phyloP scores from a whole-genome alignment of 768 basidiomycete species.

The Strobilomyces dryophilus region DNA sequence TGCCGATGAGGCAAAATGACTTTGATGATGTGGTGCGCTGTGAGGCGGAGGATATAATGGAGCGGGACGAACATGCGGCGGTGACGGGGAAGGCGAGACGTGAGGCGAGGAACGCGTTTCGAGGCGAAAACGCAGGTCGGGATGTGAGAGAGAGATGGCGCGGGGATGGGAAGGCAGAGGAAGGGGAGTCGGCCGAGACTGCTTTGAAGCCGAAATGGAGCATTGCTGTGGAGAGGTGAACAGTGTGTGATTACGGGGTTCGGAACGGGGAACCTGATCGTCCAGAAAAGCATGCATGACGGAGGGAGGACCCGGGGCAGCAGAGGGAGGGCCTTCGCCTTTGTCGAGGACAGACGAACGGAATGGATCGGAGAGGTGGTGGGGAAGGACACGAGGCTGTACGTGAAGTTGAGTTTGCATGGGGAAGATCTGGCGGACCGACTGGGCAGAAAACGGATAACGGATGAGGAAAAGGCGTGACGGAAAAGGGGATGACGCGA shows the following conservation, averaged over 20 bases:
- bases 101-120: slow-evolving; percentile 1
- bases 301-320: slow-evolving; percentile 28
- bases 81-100: slow-evolving; percentile 43
- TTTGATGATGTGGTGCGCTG: slow-evolving; percentile 41
- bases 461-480: slow-evolving; percentile 10
- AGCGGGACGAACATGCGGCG: slow-evolving; percentile 36
- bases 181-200: slow-evolving; percentile 19
- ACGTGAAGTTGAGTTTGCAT: slow-evolving; percentile 28
- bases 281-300: slow-evolving; percentile 28
- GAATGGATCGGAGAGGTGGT: slow-evolving; percentile 26
- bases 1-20: slow-evolving; percentile 41
- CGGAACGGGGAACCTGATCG: slow-evolving; percentile 32
- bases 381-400: slow-evolving; percentile 17
- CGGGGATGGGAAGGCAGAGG: slow-evolving; percentile 17
- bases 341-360: slow-evolving; percentile 36
- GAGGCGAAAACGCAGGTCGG: not conserved
- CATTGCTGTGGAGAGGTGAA: slow-evolving; percentile 12
- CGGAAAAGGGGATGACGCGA: slow-evolving; percentile 18
- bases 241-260: slow-evolving; percentile 29
- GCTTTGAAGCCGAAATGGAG: slow-evolving; percentile 13
- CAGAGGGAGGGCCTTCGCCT: slow-evolving; percentile 26
- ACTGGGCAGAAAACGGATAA: slow-evolving; percentile 14
- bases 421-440: slow-evolving; percentile 14
- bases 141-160: slow-evolving; percentile 3
- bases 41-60: slow-evolving; percentile 38